phyloP scores from a whole-genome alignment of 495 filamentous ascomycete species.

The Hypomontagnella monticulosa region DNA sequence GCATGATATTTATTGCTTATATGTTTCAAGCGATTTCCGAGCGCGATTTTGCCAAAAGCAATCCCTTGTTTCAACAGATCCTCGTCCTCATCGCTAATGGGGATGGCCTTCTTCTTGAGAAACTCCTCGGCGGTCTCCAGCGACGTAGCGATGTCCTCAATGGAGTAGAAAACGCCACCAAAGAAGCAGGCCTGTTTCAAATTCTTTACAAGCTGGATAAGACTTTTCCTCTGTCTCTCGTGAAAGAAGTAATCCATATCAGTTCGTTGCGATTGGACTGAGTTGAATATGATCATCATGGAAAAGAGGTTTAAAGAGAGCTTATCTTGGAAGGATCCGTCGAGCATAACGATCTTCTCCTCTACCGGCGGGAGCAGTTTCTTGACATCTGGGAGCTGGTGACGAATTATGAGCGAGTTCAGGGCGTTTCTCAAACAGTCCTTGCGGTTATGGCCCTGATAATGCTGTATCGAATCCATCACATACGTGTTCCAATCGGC shows the following conservation, averaged over 20 bases:
- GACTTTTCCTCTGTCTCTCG: constrained; percentile 68
- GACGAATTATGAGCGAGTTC: constrained; percentile 82
- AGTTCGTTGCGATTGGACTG: constrained; percentile 85
- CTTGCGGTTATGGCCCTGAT: constrained; percentile 61
- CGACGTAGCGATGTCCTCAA: constrained; percentile 66
- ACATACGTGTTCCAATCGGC: constrained; percentile 80
- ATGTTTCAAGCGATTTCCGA: constrained; percentile 69
- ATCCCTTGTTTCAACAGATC: constrained; percentile 69
- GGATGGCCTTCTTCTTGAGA: constrained; percentile 59
- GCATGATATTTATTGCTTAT: constrained; percentile 75
- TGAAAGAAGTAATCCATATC: constrained; percentile 93
- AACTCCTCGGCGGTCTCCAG: constrained; percentile 73
- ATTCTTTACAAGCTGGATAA: constrained; percentile 77
- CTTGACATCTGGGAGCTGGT: constrained; percentile 74
- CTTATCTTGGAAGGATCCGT: constrained; percentile 85
- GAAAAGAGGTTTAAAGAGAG: constrained; percentile 86
- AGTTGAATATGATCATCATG: constrained; percentile 81
- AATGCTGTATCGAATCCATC: constrained; percentile 67
- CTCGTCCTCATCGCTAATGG: constrained; percentile 67
- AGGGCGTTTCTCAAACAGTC: constrained; percentile 75
- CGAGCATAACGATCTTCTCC: constrained; percentile 76
- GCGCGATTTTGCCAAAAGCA: constrained; percentile 65
- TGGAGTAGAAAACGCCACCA: constrained; percentile 78
- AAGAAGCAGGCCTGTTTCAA: constrained; percentile 89
- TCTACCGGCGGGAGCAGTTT: constrained; percentile 72